Base-by-base conservation (phyloP, 257 asterid species). In the Solanum commersonii region DNA sequence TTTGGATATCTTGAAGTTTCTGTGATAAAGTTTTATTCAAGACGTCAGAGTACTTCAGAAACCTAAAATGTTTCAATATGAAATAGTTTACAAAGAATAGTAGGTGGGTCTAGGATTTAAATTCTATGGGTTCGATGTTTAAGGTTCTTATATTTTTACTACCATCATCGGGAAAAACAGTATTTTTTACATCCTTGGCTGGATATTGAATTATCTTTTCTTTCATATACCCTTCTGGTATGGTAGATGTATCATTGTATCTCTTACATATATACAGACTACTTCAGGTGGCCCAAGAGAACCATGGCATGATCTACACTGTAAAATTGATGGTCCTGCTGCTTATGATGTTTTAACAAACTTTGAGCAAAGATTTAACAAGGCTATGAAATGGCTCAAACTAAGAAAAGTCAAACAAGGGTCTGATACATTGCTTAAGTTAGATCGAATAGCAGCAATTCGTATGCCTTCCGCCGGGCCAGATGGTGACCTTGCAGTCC, bases 291-390 rank as follows among this genome's bases (percentile, higher is more conserved):
- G 93, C 67, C 99, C 99, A 20, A 92, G 99, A 84, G 94, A 97
- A 88, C 98, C 99, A 12, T 97, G 99, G 99, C 99, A 97, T 87
- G 99, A 97, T 92, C 87, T 96, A 81, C 99, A 97, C 89, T 97
- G 99, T 95, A 96, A 92, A 90, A 93, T 97, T 67, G 99, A 96
- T 88, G 99, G 99, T 49, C 99, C 99, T 25, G 98, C 99, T 49
- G 99, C 99, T 33, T 95, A 95, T 89, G 99, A 97, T 87, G 98
- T 97, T 90, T 98, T 97, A 87, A 94, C 92, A 22, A 97, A 97
- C 96, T 97, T 97, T 90, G 99, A 96, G 90, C 99, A 97, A 89
- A 91, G 99, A 86, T 97, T 96, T 98, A 94, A 88, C 91, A 97
- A 92, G 92, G 96, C 99, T 82, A 92, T 95, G 65, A 96, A 94